Evolutionary conservation across 73 alveolate genomes (phyloP).

Genomic region (Paramecium primaurelia): DNA sequence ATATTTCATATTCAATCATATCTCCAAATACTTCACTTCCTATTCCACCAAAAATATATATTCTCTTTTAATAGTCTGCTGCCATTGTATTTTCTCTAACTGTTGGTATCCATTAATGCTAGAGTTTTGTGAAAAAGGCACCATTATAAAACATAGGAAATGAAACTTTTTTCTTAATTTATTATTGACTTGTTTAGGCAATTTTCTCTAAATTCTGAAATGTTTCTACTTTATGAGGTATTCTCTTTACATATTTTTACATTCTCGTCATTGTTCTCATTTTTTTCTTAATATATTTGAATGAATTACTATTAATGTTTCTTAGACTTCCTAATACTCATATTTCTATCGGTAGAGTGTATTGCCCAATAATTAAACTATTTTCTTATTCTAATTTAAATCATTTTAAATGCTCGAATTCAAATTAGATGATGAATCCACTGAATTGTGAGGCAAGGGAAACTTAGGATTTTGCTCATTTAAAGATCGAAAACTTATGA

Average conservation of each 20-base stretch:
- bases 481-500: background rate
- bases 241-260: background rate
- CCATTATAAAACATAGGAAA: background rate
- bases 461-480: background rate
- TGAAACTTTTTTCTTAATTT: background rate
- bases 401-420: background rate
- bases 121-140: background rate
- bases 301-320: background rate
- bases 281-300: background rate
- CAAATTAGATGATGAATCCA: background rate
- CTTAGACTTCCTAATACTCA: background rate
- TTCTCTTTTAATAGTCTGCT: background rate
- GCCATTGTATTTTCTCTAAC: conserved; percentile 26
- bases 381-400: background rate
- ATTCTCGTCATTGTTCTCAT: background rate
- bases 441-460: background rate
- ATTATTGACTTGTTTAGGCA: background rate
- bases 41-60: conserved; percentile 26
- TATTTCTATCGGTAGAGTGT: background rate
- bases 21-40: conserved; percentile 21
- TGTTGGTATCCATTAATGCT: background rate
- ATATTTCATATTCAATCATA: background rate
- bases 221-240: background rate
- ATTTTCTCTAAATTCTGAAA: background rate
- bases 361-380: background rate